Conservation (phyloP, 371 early-diverging fungal species). For the Syncephalastrum contaminatum region DNA sequence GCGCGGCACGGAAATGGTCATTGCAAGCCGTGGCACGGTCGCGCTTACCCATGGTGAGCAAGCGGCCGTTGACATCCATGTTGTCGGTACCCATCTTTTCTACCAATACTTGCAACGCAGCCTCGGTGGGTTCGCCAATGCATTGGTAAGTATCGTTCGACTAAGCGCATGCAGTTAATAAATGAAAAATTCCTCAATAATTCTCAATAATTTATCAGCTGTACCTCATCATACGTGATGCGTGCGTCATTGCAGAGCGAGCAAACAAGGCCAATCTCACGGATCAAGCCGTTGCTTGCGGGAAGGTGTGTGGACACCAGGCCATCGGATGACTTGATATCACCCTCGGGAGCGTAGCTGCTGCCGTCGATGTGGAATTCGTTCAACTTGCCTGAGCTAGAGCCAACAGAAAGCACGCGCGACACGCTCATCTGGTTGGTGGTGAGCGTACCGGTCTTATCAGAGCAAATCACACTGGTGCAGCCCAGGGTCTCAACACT, state of each 20-base stretch:
- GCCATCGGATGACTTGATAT: conserved; percentile 51
- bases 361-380: conserved; percentile 81
- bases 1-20: conserved; percentile 55
- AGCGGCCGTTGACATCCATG: conserved; percentile 56
- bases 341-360: conserved; percentile 84
- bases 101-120: conserved; percentile 91
- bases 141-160: conserved; percentile 56
- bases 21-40: conserved; percentile 65
- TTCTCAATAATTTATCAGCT: not conserved
- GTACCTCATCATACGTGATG: conserved; percentile 73
- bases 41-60: conserved; percentile 44
- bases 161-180: conserved; percentile 12
- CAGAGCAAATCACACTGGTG: conserved; percentile 96
- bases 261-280: conserved; percentile 79
- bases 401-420: conserved; percentile 53
- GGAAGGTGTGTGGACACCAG: conserved; percentile 49
- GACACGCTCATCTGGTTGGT: conserved; percentile 96
- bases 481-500: conserved; percentile 97
- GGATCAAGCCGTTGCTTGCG: conserved; percentile 50
- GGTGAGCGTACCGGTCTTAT: conserved; percentile 99
- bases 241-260: conserved; percentile 92
- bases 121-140: conserved; percentile 98
- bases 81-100: conserved; percentile 89
- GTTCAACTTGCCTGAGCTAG: conserved; percentile 41
- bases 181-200: not conserved